A percentile compares a stretch with the other conserved stretches of the same genome.
phyloP scores from a whole-genome alignment of 306 rosid genomes.

The Quercus variabilis region DNA sequence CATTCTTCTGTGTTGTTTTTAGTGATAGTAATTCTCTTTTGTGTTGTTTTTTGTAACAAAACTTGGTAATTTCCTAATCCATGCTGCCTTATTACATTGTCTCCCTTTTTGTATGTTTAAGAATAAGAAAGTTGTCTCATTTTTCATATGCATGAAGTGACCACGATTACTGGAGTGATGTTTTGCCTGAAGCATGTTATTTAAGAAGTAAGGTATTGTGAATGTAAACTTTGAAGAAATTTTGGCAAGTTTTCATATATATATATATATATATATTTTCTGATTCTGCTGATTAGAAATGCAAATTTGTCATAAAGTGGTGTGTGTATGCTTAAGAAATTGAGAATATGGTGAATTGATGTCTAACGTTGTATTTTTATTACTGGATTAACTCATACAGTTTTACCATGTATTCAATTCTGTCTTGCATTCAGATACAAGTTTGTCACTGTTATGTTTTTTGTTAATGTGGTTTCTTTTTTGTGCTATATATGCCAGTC shows the following conservation, averaged over 20 bases:
- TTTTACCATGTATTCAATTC: background rate
- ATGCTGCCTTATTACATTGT: too few species aligned
- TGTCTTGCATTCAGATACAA: background rate
- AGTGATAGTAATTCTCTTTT: too few species aligned
- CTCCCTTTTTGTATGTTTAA: background rate
- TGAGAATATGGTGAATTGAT: background rate
- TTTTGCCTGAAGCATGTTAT: background rate
- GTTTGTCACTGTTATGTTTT: conserved; percentile 8
- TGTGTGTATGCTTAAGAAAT: background rate
- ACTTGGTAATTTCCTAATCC: too few species aligned
- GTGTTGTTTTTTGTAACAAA: too few species aligned
- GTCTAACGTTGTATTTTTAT: background rate
- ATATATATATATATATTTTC: background rate
- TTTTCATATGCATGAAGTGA: background rate
- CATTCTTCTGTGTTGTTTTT: too few species aligned
- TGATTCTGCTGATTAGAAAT: background rate
- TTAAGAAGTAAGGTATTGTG: background rate
- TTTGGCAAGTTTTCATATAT: background rate
- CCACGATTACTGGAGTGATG: background rate
- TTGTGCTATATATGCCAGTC: conserved; percentile 42
- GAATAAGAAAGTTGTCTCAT: background rate
- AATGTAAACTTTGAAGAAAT: background rate
- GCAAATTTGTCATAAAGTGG: background rate
- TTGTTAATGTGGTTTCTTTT: background rate
- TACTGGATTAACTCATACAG: background rate